Evolutionary conservation across 352 stramenopile genomes (phyloP).

Genomic region (Phytophthora multivora): DNA sequence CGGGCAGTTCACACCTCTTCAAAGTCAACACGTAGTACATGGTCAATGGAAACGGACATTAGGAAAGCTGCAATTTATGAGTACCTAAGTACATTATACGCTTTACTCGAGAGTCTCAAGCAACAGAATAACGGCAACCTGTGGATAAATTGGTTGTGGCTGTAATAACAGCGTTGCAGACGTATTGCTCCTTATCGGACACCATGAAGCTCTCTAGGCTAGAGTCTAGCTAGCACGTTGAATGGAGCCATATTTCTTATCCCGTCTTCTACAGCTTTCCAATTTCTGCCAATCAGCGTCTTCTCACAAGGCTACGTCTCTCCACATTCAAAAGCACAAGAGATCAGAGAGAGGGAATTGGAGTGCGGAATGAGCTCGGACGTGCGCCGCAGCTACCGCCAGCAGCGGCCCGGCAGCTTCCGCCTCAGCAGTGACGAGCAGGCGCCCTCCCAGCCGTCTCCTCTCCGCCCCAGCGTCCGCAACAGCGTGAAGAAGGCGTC

Average conservation of each 20-base stretch:
- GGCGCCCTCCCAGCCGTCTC: slow-evolving; percentile 6
- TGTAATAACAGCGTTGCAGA: too few relatives aligned
- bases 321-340: slow-evolving; percentile 5
- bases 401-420: slow-evolving; percentile 17
- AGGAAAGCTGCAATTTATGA: too few relatives aligned
- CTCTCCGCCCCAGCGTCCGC: not conserved
- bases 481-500: slow-evolving; percentile 17
- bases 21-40: too few relatives aligned
- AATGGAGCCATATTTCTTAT: not conserved
- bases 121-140: too few relatives aligned
- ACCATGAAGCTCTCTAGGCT: too few relatives aligned
- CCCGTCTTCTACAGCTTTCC: not conserved
- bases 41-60: too few relatives aligned
- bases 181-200: too few relatives aligned
- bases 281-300: slow-evolving; percentile 12
- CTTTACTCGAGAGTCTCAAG: too few relatives aligned
- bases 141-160: too few relatives aligned
- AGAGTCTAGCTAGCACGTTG: not conserved
- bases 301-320: slow-evolving; percentile 1
- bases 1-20: too few relatives aligned
- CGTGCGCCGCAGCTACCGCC: slow-evolving; percentile 20
- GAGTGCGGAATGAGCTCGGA: slow-evolving; percentile 35
- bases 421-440: slow-evolving; percentile 31
- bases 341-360: slow-evolving; percentile 2
- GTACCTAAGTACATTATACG: too few relatives aligned